Evolutionary conservation across 2,329 filamentous ascomycete genomes (phyloP).

Genomic region (Cyclaneusma minus): DNA sequence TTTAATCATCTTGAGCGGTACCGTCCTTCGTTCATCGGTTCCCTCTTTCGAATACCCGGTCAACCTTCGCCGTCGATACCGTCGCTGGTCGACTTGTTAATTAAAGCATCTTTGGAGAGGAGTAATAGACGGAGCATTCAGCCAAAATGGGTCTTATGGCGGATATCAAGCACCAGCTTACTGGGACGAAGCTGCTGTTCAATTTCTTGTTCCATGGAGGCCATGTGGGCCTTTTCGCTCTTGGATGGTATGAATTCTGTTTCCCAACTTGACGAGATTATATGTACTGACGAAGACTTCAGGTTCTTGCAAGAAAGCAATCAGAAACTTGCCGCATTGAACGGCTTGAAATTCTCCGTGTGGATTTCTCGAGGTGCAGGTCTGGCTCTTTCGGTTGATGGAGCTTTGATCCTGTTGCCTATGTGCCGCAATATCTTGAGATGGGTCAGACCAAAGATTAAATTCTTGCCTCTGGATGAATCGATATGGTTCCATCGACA

Average conservation of each 20-base stretch:
- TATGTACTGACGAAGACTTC: not conserved
- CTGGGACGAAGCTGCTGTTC: constrained; percentile 57
- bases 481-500: constrained; percentile 95
- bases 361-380: constrained; percentile 94
- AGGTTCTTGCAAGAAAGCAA: constrained; percentile 71
- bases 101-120: constrained; percentile 7
- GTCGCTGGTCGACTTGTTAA: constrained; percentile 43
- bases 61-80: constrained; percentile 12
- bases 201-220: constrained; percentile 68
- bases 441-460: constrained; percentile 70
- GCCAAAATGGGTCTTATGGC: constrained; percentile 13
- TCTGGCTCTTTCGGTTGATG: constrained; percentile 69
- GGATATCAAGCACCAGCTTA: constrained; percentile 46
- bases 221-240: constrained; percentile 65
- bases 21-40: constrained; percentile 12
- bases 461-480: constrained; percentile 87
- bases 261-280: not conserved
- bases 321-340: constrained; percentile 56
- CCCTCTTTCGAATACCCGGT: constrained; percentile 14
- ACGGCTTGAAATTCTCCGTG: constrained; percentile 72
- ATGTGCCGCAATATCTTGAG: constrained; percentile 88
- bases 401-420: constrained; percentile 75
- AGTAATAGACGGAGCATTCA: constrained; percentile 4
- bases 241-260: constrained; percentile 56
- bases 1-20: constrained; percentile 13